These are phyloP conservation scores for Dendrocalamus sinicus DNA, from an alignment of 176 grass and related monocot species.

Conservation along the genomic window DNA sequence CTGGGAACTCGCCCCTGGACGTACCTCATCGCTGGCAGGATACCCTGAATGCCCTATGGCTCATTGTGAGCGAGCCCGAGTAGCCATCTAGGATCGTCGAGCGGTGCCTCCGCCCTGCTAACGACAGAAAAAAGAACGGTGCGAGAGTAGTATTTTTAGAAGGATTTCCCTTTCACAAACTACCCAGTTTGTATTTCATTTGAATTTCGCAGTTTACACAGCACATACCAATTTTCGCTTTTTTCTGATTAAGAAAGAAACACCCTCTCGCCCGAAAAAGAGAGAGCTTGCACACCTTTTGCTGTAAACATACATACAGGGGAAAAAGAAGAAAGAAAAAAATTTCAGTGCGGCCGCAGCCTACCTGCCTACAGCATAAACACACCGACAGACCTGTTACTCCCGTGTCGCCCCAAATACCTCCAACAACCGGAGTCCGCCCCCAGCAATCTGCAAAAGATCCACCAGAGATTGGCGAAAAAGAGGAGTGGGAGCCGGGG, in stretches of 20 bases:
- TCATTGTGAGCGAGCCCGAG: no score
- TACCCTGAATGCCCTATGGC: no score
- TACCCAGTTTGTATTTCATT: neutral
- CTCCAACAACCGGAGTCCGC: neutral
- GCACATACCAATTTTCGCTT: neutral
- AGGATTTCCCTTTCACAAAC: neutral
- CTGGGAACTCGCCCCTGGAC: no score
- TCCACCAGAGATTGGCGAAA: constrained; percentile 6
- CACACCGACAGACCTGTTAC: neutral
- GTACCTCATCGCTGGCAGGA: no score
- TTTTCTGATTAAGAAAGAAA: neutral
- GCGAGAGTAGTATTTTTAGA: neutral
- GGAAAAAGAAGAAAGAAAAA: neutral
- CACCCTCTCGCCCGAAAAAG: neutral
- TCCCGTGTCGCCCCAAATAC: constrained; percentile 18
- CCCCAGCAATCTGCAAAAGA: constrained; percentile 39
- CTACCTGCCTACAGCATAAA: neutral
- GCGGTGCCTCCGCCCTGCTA: neutral
- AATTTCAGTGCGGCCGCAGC: neutral
- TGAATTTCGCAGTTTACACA: neutral
- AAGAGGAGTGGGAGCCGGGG: neutral
- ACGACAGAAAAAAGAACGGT: no score
- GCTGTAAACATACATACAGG: neutral
- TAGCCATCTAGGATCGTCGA: no score
- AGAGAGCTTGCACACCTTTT: neutral